Conservation (phyloP, 73 alveolate species). For the Paramecium primaurelia region DNA sequence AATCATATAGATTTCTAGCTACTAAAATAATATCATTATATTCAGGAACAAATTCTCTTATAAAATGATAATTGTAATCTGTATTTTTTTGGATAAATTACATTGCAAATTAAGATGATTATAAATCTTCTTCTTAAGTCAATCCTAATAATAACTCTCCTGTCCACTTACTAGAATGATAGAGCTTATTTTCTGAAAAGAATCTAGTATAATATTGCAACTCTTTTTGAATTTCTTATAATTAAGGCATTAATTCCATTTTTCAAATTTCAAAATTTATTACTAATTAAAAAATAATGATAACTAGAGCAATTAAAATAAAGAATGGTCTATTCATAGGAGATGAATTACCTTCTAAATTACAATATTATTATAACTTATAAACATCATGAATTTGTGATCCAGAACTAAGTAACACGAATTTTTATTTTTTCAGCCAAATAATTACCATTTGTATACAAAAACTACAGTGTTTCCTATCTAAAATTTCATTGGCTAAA, state of each 20-base stretch:
- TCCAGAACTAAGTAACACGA: constrained; percentile 80
- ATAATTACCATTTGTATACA: constrained; percentile 65
- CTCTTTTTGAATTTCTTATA: constrained; percentile 67
- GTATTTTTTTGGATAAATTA: constrained; percentile 62
- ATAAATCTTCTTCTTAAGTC: constrained; percentile 59
- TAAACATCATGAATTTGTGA: constrained; percentile 78
- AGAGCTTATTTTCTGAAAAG: constrained; percentile 73
- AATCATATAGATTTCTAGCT: constrained; percentile 89
- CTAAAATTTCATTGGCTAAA: constrained; percentile 73
- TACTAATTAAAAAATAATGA: not conserved
- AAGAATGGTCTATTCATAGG: constrained; percentile 88
- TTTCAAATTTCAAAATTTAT: constrained; percentile 8
- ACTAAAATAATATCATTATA: constrained; percentile 76
- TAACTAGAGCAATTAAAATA: constrained; percentile 77
- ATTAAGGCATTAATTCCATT: constrained; percentile 50
- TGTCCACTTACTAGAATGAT: constrained; percentile 86
- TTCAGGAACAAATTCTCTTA: constrained; percentile 72
- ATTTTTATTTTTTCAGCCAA: constrained; percentile 75
- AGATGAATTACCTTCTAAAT: constrained; percentile 79
- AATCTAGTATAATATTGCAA: constrained; percentile 76
- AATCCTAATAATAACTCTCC: constrained; percentile 67
- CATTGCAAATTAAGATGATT: constrained; percentile 51
- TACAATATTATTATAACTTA: not conserved
- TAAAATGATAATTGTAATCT: constrained; percentile 67
- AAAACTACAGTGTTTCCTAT: constrained; percentile 69